Evolutionary conservation across 805 yeast genomes (phyloP), one percentile per base, ranked within the genome.

Genomic region (Cyberlindnera sargentensis): DNA sequence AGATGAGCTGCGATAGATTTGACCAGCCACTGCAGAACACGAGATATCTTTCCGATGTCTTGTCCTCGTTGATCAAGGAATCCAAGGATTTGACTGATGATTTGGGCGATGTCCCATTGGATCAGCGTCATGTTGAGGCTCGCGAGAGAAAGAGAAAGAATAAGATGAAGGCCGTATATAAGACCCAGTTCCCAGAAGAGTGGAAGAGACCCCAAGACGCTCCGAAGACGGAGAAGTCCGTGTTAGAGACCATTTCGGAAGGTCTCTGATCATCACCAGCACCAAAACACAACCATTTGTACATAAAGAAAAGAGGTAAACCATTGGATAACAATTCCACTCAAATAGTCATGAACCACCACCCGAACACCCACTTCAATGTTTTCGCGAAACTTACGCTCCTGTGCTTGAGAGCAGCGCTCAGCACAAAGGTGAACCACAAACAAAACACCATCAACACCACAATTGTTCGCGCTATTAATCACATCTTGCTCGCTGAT

Each of bases 11-110:
- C 31, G 80, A 75, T 41, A 73, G 73, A 54, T 86, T 73, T 61
- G 70, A 78, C 6, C 86, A 87, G 55, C 82, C 95, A 35, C 76
- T 95, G 2, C 97, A 91, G 64, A 93, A 93, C 64, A 84, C 91
- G 40, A 75, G 84, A 50, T 80, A 72, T 61, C 66, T 87, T 49
- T 80, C 82, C 20, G 84, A 79, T 43, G 71, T 79, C 27, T 68
- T 89, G 50, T 74, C 75, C 51, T 72, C 71, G 44, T 67, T 93
- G 40, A 56, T 90, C 28, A 60, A 61, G 26, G 90, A 80, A 54
- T 69, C 95, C 6, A 84, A 79, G 56, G 83, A 78, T 41, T 58
- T 73, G 37, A 55, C 65, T n/a, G 84, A 83, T 44, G 75, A 75
- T 46, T 85, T 86, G 53, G 71, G 72, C 36, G 95, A 86, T 56